Conservation (phyloP, 1,284 basidiomycete species). For the Anthracocystis walkeri region DNA sequence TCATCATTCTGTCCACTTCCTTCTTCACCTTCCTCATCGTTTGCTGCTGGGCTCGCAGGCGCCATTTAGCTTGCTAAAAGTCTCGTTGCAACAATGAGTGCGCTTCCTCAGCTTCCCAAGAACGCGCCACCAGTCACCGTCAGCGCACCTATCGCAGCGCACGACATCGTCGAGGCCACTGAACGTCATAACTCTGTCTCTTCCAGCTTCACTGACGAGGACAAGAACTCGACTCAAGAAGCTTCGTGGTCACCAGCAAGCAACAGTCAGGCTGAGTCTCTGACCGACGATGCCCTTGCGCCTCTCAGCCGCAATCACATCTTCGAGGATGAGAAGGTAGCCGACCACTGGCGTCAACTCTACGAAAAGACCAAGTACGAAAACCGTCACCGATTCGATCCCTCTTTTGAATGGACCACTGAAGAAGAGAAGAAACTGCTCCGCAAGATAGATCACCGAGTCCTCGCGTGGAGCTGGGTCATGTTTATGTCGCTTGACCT, state of each 20-base stretch:
- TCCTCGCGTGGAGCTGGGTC: slow-evolving; percentile 41
- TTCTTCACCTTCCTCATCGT: not conserved
- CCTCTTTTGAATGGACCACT: slow-evolving; percentile 30
- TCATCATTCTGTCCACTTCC: not conserved
- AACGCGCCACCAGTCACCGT: slow-evolving; percentile 26
- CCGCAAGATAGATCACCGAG: slow-evolving; percentile 25
- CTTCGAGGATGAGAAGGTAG: slow-evolving; percentile 42
- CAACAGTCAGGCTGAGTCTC: slow-evolving; percentile 20
- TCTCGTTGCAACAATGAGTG: slow-evolving; percentile 16
- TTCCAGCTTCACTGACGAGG: slow-evolving; percentile 17
- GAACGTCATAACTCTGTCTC: slow-evolving; percentile 25
- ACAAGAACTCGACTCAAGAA: slow-evolving; percentile 15
- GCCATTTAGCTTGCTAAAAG: not conserved
- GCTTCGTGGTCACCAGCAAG: slow-evolving; percentile 11
- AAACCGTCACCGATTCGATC: slow-evolving; percentile 45
- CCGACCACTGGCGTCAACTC: slow-evolving; percentile 38
- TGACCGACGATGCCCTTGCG: slow-evolving; percentile 10
- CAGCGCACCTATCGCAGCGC: slow-evolving; percentile 17
- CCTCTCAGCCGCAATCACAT: slow-evolving; percentile 37
- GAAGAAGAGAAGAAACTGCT: slow-evolving; percentile 25
- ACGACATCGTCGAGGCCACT: slow-evolving; percentile 13
- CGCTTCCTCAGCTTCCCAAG: slow-evolving; percentile 24
- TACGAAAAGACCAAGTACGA: slow-evolving; percentile 46
- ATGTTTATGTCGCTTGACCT: slow-evolving; percentile 51
- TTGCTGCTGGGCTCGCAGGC: not conserved